phyloP scores from a whole-genome alignment of 1,284 basidiomycete species.

The Fomitopsis betulina region DNA sequence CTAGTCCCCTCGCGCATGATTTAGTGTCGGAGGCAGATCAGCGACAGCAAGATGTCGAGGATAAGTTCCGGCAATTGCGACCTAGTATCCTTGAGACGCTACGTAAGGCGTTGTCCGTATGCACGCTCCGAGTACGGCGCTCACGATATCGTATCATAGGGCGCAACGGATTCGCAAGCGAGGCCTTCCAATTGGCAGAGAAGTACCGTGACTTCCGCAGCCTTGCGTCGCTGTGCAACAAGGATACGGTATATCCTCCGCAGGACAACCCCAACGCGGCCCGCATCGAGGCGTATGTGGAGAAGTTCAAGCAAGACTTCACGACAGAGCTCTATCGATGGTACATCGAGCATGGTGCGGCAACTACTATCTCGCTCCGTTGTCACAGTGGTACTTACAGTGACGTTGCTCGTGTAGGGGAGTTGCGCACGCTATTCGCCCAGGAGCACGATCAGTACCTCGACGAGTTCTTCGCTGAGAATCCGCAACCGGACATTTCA shows the following conservation, averaged over 20 bases:
- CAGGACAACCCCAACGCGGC: slow-evolving; percentile 55
- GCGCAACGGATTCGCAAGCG: slow-evolving; percentile 59
- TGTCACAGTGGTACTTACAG: not conserved
- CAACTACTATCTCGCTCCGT: not conserved
- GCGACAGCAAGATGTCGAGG: slow-evolving; percentile 56
- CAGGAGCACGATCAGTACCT: slow-evolving; percentile 69
- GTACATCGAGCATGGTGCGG: slow-evolving; percentile 73
- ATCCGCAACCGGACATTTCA: slow-evolving; percentile 63
- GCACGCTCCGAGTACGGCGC: not conserved
- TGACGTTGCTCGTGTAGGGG: slow-evolving; percentile 40
- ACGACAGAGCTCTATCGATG: slow-evolving; percentile 86
- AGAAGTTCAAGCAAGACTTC: slow-evolving; percentile 80
- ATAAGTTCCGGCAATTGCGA: slow-evolving; percentile 63
- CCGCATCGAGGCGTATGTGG: slow-evolving; percentile 71
- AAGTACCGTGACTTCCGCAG: slow-evolving; percentile 81
- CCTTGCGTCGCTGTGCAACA: slow-evolving; percentile 79
- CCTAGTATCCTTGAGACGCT: slow-evolving; percentile 75
- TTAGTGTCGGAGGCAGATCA: slow-evolving; percentile 27
- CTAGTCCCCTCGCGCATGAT: slow-evolving; percentile 41
- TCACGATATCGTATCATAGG: slow-evolving; percentile 32
- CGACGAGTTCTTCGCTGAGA: slow-evolving; percentile 69
- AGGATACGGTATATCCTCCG: slow-evolving; percentile 58
- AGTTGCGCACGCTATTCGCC: slow-evolving; percentile 70
- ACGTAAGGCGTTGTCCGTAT: slow-evolving; percentile 34
- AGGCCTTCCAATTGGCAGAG: slow-evolving; percentile 82